Conservation (phyloP, 805 yeast species). For the Starmerella tilneyi region DNA sequence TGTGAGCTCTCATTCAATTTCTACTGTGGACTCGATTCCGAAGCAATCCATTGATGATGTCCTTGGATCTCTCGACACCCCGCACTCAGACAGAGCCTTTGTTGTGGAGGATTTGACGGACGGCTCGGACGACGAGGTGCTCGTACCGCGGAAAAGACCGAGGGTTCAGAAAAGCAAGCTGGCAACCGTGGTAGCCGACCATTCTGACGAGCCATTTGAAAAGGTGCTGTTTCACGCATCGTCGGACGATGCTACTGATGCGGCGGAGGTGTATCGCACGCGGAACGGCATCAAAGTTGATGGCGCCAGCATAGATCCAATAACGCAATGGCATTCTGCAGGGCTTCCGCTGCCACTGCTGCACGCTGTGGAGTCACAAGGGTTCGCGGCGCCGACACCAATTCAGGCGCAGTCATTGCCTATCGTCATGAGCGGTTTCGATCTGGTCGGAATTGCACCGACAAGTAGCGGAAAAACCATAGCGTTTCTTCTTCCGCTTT, state of each 20-base stretch:
- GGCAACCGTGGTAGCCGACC: not conserved
- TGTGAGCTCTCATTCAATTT: too few relatives aligned
- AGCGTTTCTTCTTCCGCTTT: conserved; percentile 72
- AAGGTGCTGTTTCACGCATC: conserved; percentile 9
- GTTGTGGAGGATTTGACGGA: not conserved
- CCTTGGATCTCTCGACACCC: too few relatives aligned
- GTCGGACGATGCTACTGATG: conserved; percentile 35
- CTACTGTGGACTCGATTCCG: too few relatives aligned
- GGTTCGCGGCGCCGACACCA: conserved; percentile 62
- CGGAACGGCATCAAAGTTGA: conserved; percentile 50
- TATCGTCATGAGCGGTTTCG: conserved; percentile 78
- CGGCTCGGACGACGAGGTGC: not conserved
- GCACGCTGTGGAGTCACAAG: conserved; percentile 42
- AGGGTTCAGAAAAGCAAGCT: conserved; percentile 3
- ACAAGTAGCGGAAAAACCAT: conserved; percentile 96
- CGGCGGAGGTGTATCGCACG: conserved; percentile 45
- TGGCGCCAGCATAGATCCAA: conserved; percentile 60
- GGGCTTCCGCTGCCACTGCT: conserved; percentile 58
- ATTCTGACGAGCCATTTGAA: conserved; percentile 5
- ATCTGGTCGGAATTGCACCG: conserved; percentile 86
- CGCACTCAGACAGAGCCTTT: not conserved
- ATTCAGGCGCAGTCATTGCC: conserved; percentile 90
- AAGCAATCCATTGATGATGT: not conserved
- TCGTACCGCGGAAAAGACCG: not conserved
- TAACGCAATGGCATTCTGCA: conserved; percentile 61